Conservation (phyloP, 768 basidiomycete species). For the Leccinum subgranulosum region DNA sequence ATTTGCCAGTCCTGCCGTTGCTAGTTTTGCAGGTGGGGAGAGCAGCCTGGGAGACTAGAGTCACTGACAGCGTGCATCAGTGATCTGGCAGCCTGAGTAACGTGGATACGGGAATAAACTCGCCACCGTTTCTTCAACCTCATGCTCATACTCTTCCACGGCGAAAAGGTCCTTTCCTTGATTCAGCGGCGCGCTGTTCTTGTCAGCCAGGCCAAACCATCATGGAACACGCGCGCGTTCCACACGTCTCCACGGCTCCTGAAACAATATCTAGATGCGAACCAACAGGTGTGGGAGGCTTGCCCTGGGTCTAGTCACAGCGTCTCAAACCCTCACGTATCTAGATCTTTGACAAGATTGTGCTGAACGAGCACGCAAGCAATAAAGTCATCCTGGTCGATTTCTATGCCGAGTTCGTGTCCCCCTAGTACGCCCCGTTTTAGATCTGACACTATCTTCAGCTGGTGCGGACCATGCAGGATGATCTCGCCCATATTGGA, state of each 20-base stretch:
- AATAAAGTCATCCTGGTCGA: slow-evolving; percentile 67
- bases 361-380: slow-evolving; percentile 31
- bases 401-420: slow-evolving; percentile 74
- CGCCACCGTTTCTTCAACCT: not conserved
- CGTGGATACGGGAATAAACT: not conserved
- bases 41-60: not conserved
- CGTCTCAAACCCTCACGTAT: not conserved
- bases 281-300: slow-evolving; percentile 36
- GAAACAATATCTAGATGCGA: slow-evolving; percentile 44
- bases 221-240: slow-evolving; percentile 27
- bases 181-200: slow-evolving; percentile 5
- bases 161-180: slow-evolving; percentile 1
- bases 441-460: slow-evolving; percentile 25
- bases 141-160: slow-evolving; percentile 15
- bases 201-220: slow-evolving; percentile 22
- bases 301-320: not conserved
- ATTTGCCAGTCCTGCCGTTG: not conserved
- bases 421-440: slow-evolving; percentile 1
- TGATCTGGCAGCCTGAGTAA: not conserved
- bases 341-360: slow-evolving; percentile 37
- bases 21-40: not conserved
- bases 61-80: not conserved
- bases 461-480: slow-evolving; percentile 81
- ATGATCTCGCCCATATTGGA: slow-evolving; percentile 68
- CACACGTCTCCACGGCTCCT: slow-evolving; percentile 36